Percentiles rank a stretch among this genome's conserved stretches.
phyloP scores from a whole-genome alignment of 495 filamentous ascomycete species.

The Aspergillus bridgeri region DNA sequence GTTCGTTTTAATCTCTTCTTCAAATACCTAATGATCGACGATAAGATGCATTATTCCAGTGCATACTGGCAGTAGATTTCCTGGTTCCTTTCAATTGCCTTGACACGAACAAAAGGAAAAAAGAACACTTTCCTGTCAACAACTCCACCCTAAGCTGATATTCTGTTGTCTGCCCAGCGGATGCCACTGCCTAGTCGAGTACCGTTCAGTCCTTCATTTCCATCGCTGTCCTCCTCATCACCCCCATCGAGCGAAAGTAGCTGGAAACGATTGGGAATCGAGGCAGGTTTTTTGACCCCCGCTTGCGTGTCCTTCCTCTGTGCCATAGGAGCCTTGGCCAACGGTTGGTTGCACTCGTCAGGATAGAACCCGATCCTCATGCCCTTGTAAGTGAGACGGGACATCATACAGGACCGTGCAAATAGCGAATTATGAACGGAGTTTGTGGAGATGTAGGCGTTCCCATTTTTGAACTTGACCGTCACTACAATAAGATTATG shows the following conservation, averaged over 20 bases:
- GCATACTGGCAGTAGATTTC: no score
- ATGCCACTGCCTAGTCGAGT: constrained; percentile 7
- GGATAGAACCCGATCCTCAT: constrained; percentile 66
- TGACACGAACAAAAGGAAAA: neutral
- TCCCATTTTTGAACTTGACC: constrained; percentile 53
- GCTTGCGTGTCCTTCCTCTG: constrained; percentile 31
- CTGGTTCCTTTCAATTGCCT: neutral
- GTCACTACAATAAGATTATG: constrained; percentile 71
- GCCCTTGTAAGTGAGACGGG: constrained; percentile 68
- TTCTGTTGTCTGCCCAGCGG: constrained; percentile 19
- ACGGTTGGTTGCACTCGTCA: constrained; percentile 70
- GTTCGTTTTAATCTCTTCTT: no score
- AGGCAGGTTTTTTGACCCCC: constrained; percentile 33
- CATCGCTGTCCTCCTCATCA: constrained; percentile 32
- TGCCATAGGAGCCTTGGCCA: constrained; percentile 34
- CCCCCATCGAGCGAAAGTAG: constrained; percentile 54
- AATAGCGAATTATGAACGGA: constrained; percentile 74
- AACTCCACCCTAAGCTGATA: constrained; percentile 10
- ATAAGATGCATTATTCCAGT: no score
- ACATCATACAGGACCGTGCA: constrained; percentile 77
- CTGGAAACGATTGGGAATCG: constrained; percentile 59
- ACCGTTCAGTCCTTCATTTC: constrained; percentile 9
- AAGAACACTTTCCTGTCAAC: neutral
- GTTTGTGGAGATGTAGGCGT: constrained; percentile 68
- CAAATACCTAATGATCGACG: no score